Evolutionary conservation across 768 basidiomycete species (phyloP).

Genomic region (Kwoniella sp.): DNA sequence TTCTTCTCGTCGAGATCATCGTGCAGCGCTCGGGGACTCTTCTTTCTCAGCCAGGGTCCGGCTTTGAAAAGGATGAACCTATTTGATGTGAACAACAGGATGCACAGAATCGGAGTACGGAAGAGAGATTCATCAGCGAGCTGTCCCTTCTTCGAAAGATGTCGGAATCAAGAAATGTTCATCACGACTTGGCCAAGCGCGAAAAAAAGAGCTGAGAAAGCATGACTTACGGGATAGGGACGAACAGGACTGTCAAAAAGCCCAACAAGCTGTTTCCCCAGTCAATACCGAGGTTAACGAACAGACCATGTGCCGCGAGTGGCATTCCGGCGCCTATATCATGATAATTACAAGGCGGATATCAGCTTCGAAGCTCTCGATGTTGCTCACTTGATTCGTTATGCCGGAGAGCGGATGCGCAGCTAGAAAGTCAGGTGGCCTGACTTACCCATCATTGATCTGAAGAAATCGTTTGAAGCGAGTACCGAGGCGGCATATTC

Average conservation of each 20-base stretch:
- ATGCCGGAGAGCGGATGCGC: conserved; percentile 1
- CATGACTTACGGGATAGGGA: conserved; percentile 53
- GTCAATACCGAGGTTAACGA: conserved; percentile 49
- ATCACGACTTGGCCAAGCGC: no score
- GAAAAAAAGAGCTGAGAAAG: background rate
- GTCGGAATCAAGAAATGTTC: no score
- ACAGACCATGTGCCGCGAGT: conserved; percentile 49
- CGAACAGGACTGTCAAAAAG: conserved; percentile 50
- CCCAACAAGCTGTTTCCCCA: conserved; percentile 52
- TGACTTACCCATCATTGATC: conserved; percentile 46
- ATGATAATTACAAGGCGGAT: no score
- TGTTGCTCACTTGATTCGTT: background rate
- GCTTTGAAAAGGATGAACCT: conserved; percentile 34
- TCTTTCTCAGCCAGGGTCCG: conserved; percentile 30
- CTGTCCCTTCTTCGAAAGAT: no score
- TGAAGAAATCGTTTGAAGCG: conserved; percentile 55
- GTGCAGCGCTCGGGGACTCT: conserved; percentile 29
- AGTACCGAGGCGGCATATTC: conserved; percentile 54
- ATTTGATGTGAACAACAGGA: no score
- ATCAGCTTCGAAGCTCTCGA: no score
- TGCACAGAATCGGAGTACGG: no score
- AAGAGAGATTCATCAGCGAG: no score
- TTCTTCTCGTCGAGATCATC: conserved; percentile 27
- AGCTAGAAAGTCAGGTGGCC: background rate
- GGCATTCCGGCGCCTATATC: conserved; percentile 42